A percentile compares a stretch with the other conserved stretches of the same genome.
These are phyloP conservation scores for Globisporangium radiosum DNA, from an alignment of 352 stramenopile species.

Conservation along the genomic window DNA sequence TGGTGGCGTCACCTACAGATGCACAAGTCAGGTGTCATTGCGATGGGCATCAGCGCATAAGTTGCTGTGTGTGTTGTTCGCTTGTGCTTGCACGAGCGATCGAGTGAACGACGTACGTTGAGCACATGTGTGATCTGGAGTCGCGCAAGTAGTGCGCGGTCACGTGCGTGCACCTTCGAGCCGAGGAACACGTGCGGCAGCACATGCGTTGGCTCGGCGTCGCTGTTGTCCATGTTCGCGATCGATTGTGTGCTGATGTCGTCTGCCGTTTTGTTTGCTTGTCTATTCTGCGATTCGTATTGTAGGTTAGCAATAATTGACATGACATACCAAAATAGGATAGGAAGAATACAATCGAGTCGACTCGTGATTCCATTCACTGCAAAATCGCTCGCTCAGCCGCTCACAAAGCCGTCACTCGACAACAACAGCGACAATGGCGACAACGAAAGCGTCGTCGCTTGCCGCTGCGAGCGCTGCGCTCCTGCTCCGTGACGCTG, in stretches of 20 bases:
- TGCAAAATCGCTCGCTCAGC: too few species aligned
- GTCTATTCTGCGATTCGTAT: too few species aligned
- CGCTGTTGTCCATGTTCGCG: constrained; percentile 3
- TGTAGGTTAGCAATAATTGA: too few species aligned
- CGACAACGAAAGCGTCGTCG: neutral
- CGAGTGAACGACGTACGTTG: constrained; percentile 38
- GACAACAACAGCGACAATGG: neutral
- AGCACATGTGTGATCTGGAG: constrained; percentile 79
- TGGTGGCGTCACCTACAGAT: constrained; percentile 57
- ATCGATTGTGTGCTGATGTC: too few species aligned
- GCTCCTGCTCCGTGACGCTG: constrained; percentile 3
- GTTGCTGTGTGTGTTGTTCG: too few species aligned
- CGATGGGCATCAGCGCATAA: too few species aligned
- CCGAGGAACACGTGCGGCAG: constrained; percentile 73
- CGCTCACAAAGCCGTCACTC: neutral
- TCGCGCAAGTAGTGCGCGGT: constrained; percentile 46
- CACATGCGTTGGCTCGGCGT: constrained; percentile 44
- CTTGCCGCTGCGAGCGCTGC: neutral
- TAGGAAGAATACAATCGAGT: too few species aligned
- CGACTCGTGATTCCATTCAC: too few species aligned
- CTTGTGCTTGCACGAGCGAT: neutral
- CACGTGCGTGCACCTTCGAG: constrained; percentile 53
- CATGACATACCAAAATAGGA: too few species aligned
- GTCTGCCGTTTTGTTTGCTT: too few species aligned
- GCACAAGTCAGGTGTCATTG: neutral